Evolutionary conservation across 768 basidiomycete genomes (phyloP).

Genomic region (Hygrocybe coccinea): DNA sequence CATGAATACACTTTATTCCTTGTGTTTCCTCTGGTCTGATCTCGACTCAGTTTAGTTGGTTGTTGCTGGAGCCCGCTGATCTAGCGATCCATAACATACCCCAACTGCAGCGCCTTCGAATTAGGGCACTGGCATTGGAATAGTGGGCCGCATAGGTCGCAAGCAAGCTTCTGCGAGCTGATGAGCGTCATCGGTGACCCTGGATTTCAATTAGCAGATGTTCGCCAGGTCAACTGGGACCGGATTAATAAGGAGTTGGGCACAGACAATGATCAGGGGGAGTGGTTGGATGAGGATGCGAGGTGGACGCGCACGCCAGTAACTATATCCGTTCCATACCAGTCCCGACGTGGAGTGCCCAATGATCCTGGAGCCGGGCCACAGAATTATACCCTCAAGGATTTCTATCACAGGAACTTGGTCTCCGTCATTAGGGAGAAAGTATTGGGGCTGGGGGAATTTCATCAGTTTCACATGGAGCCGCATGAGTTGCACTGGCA

Average conservation of each 20-base stretch:
- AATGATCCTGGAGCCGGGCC: too few relatives aligned
- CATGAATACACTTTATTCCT: too few relatives aligned
- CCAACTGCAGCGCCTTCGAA: not conserved
- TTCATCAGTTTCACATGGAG: slow-evolving; percentile 15
- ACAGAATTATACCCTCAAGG: too few relatives aligned
- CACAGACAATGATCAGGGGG: not conserved
- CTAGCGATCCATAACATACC: too few relatives aligned
- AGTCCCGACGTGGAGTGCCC: not conserved
- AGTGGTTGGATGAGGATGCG: not conserved
- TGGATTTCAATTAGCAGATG: too few relatives aligned
- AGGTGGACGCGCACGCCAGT: not conserved
- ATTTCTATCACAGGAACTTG: too few relatives aligned
- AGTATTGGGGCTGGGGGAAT: too few relatives aligned
- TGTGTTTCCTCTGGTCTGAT: too few relatives aligned
- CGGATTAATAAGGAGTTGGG: not conserved
- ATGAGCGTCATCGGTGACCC: not conserved
- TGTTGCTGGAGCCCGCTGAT: too few relatives aligned
- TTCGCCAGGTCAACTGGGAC: not conserved
- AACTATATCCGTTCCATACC: not conserved
- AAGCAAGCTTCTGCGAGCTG: not conserved
- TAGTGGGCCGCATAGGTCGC: not conserved
- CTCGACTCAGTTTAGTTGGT: too few relatives aligned
- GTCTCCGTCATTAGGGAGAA: too few relatives aligned
- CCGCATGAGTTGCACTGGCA: slow-evolving; percentile 15
- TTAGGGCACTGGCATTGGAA: not conserved